These are phyloP conservation scores for Suillus subalutaceus DNA, from an alignment of 768 basidiomycete species.

Conservation along the genomic window DNA sequence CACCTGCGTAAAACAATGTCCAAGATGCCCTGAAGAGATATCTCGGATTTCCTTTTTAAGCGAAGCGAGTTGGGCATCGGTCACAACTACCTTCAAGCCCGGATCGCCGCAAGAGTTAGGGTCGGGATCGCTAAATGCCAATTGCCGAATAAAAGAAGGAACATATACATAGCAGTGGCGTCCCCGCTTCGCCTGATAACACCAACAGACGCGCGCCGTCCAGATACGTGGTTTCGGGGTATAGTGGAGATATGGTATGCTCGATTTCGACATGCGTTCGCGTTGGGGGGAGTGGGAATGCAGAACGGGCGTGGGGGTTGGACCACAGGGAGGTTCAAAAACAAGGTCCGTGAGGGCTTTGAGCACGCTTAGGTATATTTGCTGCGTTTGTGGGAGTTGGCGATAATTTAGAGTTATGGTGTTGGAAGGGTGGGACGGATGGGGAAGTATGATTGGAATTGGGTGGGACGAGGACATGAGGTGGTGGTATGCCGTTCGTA, in stretches of 20 bases:
- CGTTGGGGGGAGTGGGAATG: constrained; percentile 25
- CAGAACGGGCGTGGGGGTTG: not conserved
- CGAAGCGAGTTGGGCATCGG: constrained; percentile 53
- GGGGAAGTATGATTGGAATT: constrained; percentile 31
- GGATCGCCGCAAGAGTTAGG: not conserved
- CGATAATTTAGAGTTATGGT: constrained; percentile 49
- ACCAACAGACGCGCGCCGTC: constrained; percentile 70
- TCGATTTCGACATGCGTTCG: constrained; percentile 28
- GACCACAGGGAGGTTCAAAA: constrained; percentile 50
- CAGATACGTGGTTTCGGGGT: constrained; percentile 82
- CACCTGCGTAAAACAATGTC: constrained; percentile 41
- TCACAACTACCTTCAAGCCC: not conserved
- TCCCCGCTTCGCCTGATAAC: constrained; percentile 75
- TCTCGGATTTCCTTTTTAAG: constrained; percentile 80
- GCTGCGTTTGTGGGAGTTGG: constrained; percentile 43
- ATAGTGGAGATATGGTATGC: constrained; percentile 41
- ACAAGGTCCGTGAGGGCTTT: constrained; percentile 67
- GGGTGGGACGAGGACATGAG: constrained; percentile 41
- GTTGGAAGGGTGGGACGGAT: constrained; percentile 46
- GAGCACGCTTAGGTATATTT: constrained; percentile 56
- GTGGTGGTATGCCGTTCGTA: constrained; percentile 53
- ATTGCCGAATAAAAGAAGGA: constrained; percentile 79
- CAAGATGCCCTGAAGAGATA: constrained; percentile 59
- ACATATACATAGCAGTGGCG: constrained; percentile 74
- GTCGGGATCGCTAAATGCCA: constrained; percentile 41